phyloP scores from a whole-genome alignment of 2,329 filamentous ascomycete genomes.

The Pestalotiopsis sp. region DNA sequence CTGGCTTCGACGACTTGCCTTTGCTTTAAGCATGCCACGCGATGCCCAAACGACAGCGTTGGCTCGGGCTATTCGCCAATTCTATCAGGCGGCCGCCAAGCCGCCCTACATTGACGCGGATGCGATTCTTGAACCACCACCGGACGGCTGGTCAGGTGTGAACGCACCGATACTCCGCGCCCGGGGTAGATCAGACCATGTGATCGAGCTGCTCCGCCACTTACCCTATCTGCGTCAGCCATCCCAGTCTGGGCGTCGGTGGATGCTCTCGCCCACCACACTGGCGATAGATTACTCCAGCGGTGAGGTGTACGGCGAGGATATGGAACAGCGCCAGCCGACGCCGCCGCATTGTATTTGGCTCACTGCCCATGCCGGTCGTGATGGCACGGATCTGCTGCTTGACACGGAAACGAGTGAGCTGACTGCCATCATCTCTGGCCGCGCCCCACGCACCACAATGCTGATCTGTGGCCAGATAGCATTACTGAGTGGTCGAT shows the following conservation, averaged over 20 bases:
- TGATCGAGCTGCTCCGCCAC: not conserved
- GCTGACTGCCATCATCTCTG: not conserved
- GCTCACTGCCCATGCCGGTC: not conserved
- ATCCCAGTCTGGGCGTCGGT: not conserved
- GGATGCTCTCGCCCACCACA: slow-evolving; percentile 1
- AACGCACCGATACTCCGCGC: not conserved
- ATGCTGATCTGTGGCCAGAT: not conserved
- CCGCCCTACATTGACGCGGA: not conserved
- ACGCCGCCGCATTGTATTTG: not conserved
- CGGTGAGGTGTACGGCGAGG: not conserved
- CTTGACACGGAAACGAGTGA: slow-evolving; percentile 3
- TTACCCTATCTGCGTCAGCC: slow-evolving; percentile 3
- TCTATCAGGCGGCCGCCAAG: not conserved
- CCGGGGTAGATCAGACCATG: not conserved
- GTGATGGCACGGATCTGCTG: not conserved
- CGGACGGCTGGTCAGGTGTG: not conserved
- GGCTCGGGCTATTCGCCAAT: slow-evolving; percentile 2
- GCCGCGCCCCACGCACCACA: not conserved
- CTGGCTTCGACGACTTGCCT: not conserved
- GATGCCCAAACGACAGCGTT: not conserved
- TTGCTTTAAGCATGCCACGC: not conserved
- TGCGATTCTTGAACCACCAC: not conserved
- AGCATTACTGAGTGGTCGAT: slow-evolving; percentile 3
- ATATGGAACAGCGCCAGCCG: not conserved
- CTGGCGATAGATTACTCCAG: slow-evolving; percentile 1